These are phyloP conservation scores for Penicillium cosmopolitanum DNA, from an alignment of 495 filamentous ascomycete genomes.

Conservation along the genomic window DNA sequence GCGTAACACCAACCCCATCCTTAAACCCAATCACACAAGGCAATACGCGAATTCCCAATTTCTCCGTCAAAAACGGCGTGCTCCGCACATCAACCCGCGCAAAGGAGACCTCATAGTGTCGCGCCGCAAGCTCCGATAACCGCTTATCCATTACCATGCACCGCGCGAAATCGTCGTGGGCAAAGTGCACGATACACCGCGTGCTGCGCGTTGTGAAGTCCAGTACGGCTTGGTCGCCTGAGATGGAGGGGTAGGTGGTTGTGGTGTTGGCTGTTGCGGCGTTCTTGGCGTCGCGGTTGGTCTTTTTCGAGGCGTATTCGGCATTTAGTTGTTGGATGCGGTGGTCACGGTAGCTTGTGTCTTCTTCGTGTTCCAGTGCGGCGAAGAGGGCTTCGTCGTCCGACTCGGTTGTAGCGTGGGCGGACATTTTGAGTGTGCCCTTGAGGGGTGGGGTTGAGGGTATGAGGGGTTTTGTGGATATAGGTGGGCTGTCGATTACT, in stretches of 20 bases:
- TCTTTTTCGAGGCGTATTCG: conserved; percentile 57
- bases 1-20: conserved; percentile 66
- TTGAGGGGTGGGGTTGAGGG: background rate
- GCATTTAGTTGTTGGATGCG: conserved; percentile 73
- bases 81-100: conserved; percentile 71
- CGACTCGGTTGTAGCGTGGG: conserved; percentile 39
- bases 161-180: conserved; percentile 72
- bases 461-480: background rate
- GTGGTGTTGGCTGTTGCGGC: conserved; percentile 37
- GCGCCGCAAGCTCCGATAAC: conserved; percentile 61
- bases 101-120: conserved; percentile 71
- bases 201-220: conserved; percentile 69
- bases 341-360: conserved; percentile 67
- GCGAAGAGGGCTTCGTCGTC: conserved; percentile 76
- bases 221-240: conserved; percentile 67
- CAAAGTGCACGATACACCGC: conserved; percentile 74
- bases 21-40: conserved; percentile 78
- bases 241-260: conserved; percentile 59
- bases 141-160: conserved; percentile 72
- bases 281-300: conserved; percentile 26
- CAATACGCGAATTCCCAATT: conserved; percentile 68
- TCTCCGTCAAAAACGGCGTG: conserved; percentile 73
- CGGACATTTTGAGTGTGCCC: conserved; percentile 9
- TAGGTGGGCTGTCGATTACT: background rate
- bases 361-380: conserved; percentile 66